phyloP scores from a whole-genome alignment of 1,139 yeast genomes.

The Petasospora rhodanensis region DNA sequence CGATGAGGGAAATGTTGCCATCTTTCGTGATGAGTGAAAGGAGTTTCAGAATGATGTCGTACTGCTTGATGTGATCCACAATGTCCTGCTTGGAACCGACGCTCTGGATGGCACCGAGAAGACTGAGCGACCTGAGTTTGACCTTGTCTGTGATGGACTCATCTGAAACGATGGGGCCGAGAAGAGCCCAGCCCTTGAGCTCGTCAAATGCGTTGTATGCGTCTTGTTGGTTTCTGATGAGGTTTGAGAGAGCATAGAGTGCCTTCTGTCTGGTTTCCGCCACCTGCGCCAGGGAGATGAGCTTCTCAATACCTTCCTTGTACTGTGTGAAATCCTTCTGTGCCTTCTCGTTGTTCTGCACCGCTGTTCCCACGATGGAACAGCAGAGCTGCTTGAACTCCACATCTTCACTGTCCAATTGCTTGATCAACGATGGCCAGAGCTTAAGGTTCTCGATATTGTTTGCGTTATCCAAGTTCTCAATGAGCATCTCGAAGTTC shows the following conservation, averaged over 20 bases:
- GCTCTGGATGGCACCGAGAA: constrained; percentile 54
- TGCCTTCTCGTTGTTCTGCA: constrained; percentile 77
- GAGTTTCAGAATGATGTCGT: constrained; percentile 37
- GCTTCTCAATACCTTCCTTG: constrained; percentile 42
- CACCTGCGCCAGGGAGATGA: constrained; percentile 38
- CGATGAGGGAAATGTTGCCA: constrained; percentile 49
- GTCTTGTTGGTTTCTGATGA: constrained; percentile 63
- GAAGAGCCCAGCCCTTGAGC: constrained; percentile 58
- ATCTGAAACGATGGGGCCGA: constrained; percentile 29
- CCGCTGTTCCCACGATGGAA: constrained; percentile 84
- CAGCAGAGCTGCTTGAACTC: constrained; percentile 56
- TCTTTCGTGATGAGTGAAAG: constrained; percentile 36
- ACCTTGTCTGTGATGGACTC: constrained; percentile 31
- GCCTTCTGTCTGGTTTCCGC: constrained; percentile 45
- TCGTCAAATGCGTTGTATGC: constrained; percentile 54
- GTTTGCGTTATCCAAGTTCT: constrained; percentile 91
- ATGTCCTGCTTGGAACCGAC: constrained; percentile 40
- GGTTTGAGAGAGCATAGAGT: constrained; percentile 70
- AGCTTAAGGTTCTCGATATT: constrained; percentile 77
- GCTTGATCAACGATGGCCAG: constrained; percentile 66
- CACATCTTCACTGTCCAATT: constrained; percentile 41
- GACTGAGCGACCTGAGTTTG: constrained; percentile 50
- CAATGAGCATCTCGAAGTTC: constrained; percentile 90
- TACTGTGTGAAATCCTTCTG: constrained; percentile 61
- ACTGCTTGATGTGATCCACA: constrained; percentile 37